Conservation (phyloP, 2,329 filamentous ascomycete species). For the Rhynchosporium graminicola region DNA sequence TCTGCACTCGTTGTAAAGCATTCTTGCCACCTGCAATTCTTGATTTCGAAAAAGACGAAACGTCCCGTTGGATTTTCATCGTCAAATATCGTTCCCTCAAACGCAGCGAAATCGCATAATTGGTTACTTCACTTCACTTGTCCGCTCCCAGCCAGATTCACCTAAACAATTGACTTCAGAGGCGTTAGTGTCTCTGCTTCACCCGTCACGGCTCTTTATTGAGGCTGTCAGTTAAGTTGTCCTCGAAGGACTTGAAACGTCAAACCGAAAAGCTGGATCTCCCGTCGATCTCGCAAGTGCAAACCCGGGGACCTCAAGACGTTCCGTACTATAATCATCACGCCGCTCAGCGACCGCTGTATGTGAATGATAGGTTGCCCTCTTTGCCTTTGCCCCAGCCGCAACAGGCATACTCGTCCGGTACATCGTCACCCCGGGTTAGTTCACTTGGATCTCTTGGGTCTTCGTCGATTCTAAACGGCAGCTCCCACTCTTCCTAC, state of each 20-base stretch:
- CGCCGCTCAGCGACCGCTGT: constrained; percentile 63
- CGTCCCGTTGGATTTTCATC: constrained; percentile 27
- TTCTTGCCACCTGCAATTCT: constrained; percentile 22
- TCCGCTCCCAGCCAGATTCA: constrained; percentile 8
- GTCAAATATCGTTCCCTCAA: constrained; percentile 24
- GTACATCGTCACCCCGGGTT: constrained; percentile 73
- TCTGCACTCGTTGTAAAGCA: constrained; percentile 35
- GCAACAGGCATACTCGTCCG: constrained; percentile 64
- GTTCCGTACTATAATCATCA: constrained; percentile 69
- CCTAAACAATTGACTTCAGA: constrained; percentile 9
- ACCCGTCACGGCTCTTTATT: constrained; percentile 29
- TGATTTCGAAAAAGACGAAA: constrained; percentile 14
- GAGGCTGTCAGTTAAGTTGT: constrained; percentile 35
- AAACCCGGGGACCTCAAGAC: constrained; percentile 76
- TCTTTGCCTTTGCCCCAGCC: constrained; percentile 69
- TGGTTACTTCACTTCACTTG: background rate
- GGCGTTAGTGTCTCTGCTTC: constrained; percentile 16
- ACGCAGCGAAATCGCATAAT: constrained; percentile 18
- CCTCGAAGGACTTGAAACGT: constrained; percentile 37
- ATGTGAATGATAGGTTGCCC: constrained; percentile 72
- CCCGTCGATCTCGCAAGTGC: constrained; percentile 80
- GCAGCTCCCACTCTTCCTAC: constrained; percentile 57
- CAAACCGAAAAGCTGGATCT: constrained; percentile 92
- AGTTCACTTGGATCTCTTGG: constrained; percentile 67
- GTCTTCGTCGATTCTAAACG: constrained; percentile 52